Base-by-base conservation (phyloP, 23 red algal genomes). In the Gracilaria domingensis region DNA sequence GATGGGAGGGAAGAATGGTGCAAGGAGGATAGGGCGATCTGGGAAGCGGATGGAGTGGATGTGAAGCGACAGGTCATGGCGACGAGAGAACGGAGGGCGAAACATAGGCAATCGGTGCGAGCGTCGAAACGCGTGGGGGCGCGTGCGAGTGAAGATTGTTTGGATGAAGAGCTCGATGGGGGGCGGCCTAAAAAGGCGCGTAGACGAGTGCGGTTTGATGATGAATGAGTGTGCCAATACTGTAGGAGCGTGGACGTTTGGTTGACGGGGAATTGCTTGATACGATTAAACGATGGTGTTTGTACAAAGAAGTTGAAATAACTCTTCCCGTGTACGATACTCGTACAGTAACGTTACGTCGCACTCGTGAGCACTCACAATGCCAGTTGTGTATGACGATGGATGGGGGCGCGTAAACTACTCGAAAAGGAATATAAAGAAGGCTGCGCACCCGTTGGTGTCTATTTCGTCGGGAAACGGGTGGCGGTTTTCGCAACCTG, bases 191-290 rank as follows among this genome's bases (percentile, higher is more conserved):
- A 74, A 42, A 42, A 24, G 34, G 69, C 39, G 32, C 72, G 72
- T 28, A 77, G 36, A 30, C 72, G 72, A 12, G 72, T 77, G 72
- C 4, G 72, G 40, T 77, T 77, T 50, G 72, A 45, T 17, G 72
- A 77, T 77, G 70, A 42, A 37, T 36, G 24, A 42, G 37, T n/a
- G 18, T 33, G 25, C 30, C 25, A 25, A n/a, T n/a, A n/a, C n/a
- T n/a, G n/a, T n/a, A n/a, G n/a, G n/a, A n/a, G n/a, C n/a, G n/a
- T n/a, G n/a, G n/a, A n/a, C n/a, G n/a, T n/a, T n/a, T 65, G 60
- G 12, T 32, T 58, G 54, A 65, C 16, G 60, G 25, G 4, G 25
- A 25, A 45, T 11, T 65, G 60, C 23, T 37, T 37, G 30, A 16
- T 34, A 32, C 26, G 28, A 32, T 64, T 26, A 32, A 64, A 30